phyloP scores from a whole-genome alignment of 2,329 filamentous ascomycete species.

The Canariomyces notabilis region DNA sequence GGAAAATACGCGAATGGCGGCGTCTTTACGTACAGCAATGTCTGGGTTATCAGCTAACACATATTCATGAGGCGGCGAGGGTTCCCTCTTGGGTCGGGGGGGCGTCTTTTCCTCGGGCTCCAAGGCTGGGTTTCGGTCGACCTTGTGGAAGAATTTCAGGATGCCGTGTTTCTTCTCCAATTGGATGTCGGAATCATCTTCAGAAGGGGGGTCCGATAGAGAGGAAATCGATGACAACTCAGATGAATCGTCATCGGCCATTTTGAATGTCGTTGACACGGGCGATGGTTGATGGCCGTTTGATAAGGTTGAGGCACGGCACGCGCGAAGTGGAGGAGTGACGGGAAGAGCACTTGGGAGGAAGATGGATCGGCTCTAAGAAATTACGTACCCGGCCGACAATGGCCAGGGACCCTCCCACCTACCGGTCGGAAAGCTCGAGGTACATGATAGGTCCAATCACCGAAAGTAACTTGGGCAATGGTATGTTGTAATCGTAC shows the following conservation, averaged over 20 bases:
- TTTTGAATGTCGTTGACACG: conserved; percentile 29
- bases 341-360: conserved; percentile 23
- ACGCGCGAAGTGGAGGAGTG: conserved; percentile 30
- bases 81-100: conserved; percentile 69
- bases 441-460: conserved; percentile 25
- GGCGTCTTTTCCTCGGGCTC: conserved; percentile 56
- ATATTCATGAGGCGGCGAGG: conserved; percentile 86
- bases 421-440: conserved; percentile 11
- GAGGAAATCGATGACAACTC: conserved; percentile 53
- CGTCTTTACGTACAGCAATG: conserved; percentile 70
- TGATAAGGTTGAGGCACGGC: conserved; percentile 25
- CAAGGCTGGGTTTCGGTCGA: conserved; percentile 40
- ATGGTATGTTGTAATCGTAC: conserved; percentile 11
- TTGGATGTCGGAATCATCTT: conserved; percentile 48
- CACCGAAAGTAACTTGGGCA: conserved; percentile 9
- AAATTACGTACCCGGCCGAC: conserved; percentile 27
- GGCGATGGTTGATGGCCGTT: conserved; percentile 19
- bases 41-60: conserved; percentile 85
- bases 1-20: conserved; percentile 37
- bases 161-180: conserved; percentile 53
- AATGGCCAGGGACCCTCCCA: conserved; percentile 18
- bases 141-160: conserved; percentile 62
- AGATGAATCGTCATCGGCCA: conserved; percentile 59
- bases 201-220: conserved; percentile 42
- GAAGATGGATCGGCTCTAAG: conserved; percentile 25